Evolutionary conservation across 495 filamentous ascomycete species (phyloP).

Genomic region (Saxophila tyrrhenica): DNA sequence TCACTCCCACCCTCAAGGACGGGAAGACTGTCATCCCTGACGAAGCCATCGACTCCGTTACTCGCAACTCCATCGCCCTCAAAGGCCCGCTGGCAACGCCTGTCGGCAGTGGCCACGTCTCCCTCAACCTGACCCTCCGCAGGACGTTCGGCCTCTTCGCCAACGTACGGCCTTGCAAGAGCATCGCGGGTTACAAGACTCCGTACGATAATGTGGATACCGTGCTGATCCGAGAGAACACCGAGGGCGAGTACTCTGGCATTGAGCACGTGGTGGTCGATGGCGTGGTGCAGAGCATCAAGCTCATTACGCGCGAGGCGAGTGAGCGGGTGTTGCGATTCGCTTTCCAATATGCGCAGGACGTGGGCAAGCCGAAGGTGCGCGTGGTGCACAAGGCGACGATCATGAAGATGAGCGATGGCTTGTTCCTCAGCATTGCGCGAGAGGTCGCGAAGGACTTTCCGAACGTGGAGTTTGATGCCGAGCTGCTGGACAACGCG

Average conservation of each 20-base stretch:
- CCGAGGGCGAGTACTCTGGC: conserved; percentile 98
- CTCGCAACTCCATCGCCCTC: conserved; percentile 85
- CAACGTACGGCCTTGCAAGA: conserved; percentile 95
- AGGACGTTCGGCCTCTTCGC: conserved; percentile 99
- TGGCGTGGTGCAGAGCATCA: conserved; percentile 97
- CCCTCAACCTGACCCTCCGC: conserved; percentile 94
- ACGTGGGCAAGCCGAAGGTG: conserved; percentile 87
- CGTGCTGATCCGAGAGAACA: conserved; percentile 97
- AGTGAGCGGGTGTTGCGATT: conserved; percentile 89
- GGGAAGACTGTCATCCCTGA: conserved; percentile 87
- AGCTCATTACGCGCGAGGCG: conserved; percentile 90
- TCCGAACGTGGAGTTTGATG: conserved; percentile 87
- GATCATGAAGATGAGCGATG: conserved; percentile 99
- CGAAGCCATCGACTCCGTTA: conserved; percentile 80
- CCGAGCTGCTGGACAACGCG: conserved; percentile 95
- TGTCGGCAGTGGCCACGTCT: conserved; percentile 97
- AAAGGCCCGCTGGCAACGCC: conserved; percentile 97
- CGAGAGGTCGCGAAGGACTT: conserved; percentile 81
- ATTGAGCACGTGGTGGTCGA: conserved; percentile 98
- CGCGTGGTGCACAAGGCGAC: conserved; percentile 98
- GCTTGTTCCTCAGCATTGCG: conserved; percentile 85
- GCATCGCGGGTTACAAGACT: conserved; percentile 93
- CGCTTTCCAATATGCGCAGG: conserved; percentile 93
- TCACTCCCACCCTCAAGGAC: conserved; percentile 82
- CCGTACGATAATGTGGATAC: conserved; percentile 97